phyloP scores from a whole-genome alignment of 805 yeast species.

The Lipomyces starkeyi region DNA sequence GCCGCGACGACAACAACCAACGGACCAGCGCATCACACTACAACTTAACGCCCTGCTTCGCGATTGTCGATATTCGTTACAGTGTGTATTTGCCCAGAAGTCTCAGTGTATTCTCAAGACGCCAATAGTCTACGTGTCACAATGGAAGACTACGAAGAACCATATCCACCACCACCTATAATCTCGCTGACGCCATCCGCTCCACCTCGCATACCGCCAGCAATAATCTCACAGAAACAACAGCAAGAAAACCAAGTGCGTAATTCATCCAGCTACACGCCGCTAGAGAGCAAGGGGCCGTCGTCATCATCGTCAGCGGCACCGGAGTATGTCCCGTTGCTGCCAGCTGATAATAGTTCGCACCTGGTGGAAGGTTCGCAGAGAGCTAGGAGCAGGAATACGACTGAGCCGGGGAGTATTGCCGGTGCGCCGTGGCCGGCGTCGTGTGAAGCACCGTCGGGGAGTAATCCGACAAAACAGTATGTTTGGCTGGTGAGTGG shows the following conservation, averaged over 20 bases:
- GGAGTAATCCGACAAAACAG: conserved; percentile 20
- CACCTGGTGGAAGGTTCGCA: background rate
- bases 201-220: background rate
- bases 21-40: too few relatives aligned
- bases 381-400: conserved; percentile 9
- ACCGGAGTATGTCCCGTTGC: conserved; percentile 16
- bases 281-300: background rate
- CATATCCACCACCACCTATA: conserved; percentile 17
- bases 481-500: conserved; percentile 35
- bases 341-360: conserved; percentile 15
- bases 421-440: conserved; percentile 31
- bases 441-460: conserved; percentile 25
- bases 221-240: background rate
- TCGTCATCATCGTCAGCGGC: background rate
- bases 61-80: too few relatives aligned
- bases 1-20: too few relatives aligned
- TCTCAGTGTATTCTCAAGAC: too few relatives aligned
- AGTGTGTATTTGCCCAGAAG: too few relatives aligned
- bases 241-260: background rate
- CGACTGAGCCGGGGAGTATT: conserved; percentile 16
- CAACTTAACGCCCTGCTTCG: too few relatives aligned
- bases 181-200: conserved; percentile 19
- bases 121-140: background rate
- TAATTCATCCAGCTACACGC: background rate
- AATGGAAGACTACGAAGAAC: background rate